Base-by-base conservation (phyloP, 169 alveolate species). In the Neospora caninum region DNA sequence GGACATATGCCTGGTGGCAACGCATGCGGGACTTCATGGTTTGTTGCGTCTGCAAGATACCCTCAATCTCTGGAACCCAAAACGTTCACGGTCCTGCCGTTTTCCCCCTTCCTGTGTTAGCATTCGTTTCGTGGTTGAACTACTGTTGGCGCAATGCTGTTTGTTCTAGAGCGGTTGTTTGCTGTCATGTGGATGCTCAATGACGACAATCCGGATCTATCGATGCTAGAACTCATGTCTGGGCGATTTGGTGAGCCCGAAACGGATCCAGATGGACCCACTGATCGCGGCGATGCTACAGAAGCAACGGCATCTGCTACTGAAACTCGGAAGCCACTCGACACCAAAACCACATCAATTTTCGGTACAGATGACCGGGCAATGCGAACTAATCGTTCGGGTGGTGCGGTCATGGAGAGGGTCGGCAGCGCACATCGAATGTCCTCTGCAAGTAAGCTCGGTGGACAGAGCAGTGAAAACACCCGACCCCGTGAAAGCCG, bases 171-270 rank as follows among this genome's bases (percentile, higher is more conserved):
- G 58, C 88, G 93, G 7, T 91, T 73, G 80, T 91, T 91, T 54
- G 69, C 93, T 45, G 89, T 91, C 31, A 49, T 73, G 43, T 91
- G 93, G 93, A 38, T 91, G 82, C 93, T 91, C 42, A 70, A 73
- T 42, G 93, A 91, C 29, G 88, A 91, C 82, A 91, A 91, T 67
- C 88, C 80, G 41, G 82, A 73, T n/a, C 43, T 73, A 43, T 91
- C 93, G 20, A 91, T 91, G 93, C 88, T 91, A 18, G 93, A 91
- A 22, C 88, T 91, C 22, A 70, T 91, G n/a, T 91, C 88, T 58
- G 80, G 54, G 78, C 42, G 93, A 78, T 58, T 27, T 25, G 64
- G 70, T 73, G 86, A 73, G 84, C 2, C 43, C 0, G 27, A 73
- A n/a, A 41, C 4, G 43, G 22, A 22, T 13, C 9, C 39, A 6